A percentile compares a stretch with the other conserved stretches of the same genome.
phyloP scores from a whole-genome alignment of 2,329 filamentous ascomycete species.

The Talaromyces sp. region DNA sequence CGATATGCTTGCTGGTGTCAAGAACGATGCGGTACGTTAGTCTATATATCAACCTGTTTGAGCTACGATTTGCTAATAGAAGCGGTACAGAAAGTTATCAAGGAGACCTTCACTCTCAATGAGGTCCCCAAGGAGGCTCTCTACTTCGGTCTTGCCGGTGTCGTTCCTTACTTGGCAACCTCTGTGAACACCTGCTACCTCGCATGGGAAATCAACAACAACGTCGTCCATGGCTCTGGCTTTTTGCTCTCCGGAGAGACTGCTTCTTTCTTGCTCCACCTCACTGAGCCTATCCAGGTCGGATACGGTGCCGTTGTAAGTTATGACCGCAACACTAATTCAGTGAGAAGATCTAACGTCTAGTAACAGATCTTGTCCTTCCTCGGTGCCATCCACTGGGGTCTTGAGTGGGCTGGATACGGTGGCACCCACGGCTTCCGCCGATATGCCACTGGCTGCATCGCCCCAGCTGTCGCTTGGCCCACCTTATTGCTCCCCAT shows the following conservation, averaged over 20 bases:
- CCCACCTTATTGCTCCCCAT: conserved; percentile 81
- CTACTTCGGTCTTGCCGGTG: conserved; percentile 70
- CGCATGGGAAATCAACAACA: conserved; percentile 76
- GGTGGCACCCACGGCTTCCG: conserved; percentile 67
- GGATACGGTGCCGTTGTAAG: conserved; percentile 82
- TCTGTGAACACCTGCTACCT: conserved; percentile 80
- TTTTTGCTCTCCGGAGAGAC: conserved; percentile 68
- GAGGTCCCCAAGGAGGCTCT: conserved; percentile 67
- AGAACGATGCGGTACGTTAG: conserved; percentile 57
- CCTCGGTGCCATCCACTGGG: conserved; percentile 91
- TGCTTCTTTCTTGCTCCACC: conserved; percentile 68
- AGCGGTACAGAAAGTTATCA: conserved; percentile 57
- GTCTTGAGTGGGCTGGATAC: conserved; percentile 76
- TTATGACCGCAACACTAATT: conserved; percentile 23
- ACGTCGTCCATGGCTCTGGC: conserved; percentile 59
- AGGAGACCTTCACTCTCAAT: conserved; percentile 65
- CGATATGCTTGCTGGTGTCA: conserved; percentile 55
- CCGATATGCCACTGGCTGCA: conserved; percentile 79
- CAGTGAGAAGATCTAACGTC: neutral
- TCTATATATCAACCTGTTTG: neutral
- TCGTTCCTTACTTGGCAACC: conserved; percentile 81
- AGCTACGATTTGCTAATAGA: neutral
- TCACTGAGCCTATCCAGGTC: conserved; percentile 83
- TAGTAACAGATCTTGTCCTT: conserved; percentile 76
- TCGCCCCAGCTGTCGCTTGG: conserved; percentile 81